Percentiles rank a stretch among this genome's conserved stretches.
phyloP scores from a whole-genome alignment of 129 eudicot species.

The Flaveria brownii region DNA sequence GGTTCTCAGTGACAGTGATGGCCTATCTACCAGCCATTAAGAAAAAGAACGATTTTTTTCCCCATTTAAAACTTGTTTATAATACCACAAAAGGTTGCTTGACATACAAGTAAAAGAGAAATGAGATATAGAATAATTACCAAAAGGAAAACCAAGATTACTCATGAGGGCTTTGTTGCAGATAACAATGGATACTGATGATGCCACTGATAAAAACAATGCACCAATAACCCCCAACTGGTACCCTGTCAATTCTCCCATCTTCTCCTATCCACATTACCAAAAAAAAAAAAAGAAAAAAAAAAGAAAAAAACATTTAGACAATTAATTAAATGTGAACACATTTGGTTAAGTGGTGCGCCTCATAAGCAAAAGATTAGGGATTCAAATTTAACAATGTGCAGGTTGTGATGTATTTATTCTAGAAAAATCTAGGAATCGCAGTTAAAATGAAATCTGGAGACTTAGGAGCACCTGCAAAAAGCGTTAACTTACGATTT shows the following conservation, averaged over 20 bases:
- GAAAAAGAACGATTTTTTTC: not conserved
- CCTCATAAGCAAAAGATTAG: no score
- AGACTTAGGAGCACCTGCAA: constrained; percentile 17
- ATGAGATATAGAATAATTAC: constrained; percentile 36
- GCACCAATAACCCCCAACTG: constrained; percentile 92
- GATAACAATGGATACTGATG: constrained; percentile 92
- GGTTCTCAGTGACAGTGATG: constrained; percentile 30
- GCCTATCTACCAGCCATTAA: constrained; percentile 18
- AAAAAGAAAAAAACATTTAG: not conserved
- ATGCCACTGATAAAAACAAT: constrained; percentile 88
- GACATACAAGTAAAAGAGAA: constrained; percentile 19
- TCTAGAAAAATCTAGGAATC: no score
- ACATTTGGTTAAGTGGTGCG: no score
- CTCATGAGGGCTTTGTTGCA: constrained; percentile 98
- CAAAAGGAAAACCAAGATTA: constrained; percentile 92
- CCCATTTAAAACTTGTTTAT: not conserved
- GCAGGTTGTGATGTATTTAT: no score
- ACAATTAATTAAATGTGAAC: not conserved
- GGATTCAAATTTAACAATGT: no score
- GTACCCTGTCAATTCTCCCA: constrained; percentile 79
- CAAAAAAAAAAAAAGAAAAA: not conserved
- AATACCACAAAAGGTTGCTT: constrained; percentile 23
- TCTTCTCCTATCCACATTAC: constrained; percentile 33
- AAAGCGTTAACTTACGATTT: no score
- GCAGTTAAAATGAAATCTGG: not conserved